Evolutionary conservation across 2,329 filamentous ascomycete species (phyloP).

Genomic region (Cladosporium sp.): DNA sequence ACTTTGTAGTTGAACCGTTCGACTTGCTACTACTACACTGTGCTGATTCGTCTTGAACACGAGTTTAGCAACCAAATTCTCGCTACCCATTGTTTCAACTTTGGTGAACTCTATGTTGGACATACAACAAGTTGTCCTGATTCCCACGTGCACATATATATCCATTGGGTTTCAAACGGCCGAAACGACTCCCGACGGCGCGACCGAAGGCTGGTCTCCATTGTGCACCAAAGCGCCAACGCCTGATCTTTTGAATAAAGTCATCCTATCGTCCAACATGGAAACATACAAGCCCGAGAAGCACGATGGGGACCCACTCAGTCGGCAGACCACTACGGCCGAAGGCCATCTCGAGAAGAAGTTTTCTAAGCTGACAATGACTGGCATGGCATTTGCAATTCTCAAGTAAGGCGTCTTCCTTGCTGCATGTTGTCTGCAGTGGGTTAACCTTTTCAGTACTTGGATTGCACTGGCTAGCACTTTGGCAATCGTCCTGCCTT

Average conservation of each 20-base stretch:
- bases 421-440: neutral
- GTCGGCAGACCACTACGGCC: neutral
- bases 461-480: conserved; percentile 60
- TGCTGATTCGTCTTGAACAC: neutral
- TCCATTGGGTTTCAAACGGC: neutral
- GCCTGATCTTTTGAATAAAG: too few relatives aligned
- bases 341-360: conserved; percentile 48
- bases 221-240: neutral
- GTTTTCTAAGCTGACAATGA: conserved; percentile 58
- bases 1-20: neutral
- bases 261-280: too few relatives aligned
- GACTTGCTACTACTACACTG: too few relatives aligned
- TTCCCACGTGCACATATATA: neutral
- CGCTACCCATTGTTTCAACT: too few relatives aligned
- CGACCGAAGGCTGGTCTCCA: neutral
- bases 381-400: conserved; percentile 60
- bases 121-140: neutral
- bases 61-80: too few relatives aligned
- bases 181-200: neutral
- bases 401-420: conserved; percentile 45
- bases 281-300: neutral
- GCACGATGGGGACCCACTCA: conserved; percentile 2
- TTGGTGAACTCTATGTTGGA: neutral
- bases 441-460: conserved; percentile 27
- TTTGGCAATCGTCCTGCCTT: conserved; percentile 61